Evolutionary conservation across 129 eudicot genomes (phyloP), one percentile per base, ranked within the genome.

Genomic region (Arctium minus): DNA sequence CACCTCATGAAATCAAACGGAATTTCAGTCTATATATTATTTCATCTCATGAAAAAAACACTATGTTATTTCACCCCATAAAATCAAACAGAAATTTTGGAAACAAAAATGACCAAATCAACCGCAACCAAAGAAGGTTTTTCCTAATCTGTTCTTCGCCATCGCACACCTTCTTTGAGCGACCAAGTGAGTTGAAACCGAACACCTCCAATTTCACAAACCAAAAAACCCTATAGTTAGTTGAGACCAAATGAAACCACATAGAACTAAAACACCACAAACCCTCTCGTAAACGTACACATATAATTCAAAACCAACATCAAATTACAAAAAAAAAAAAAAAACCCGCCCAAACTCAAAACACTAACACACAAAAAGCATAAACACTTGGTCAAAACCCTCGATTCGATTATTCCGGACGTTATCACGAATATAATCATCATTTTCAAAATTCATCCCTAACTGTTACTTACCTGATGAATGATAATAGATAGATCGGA

Each of bases 401-500:
- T 33, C 8, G 76, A 33, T 32, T 70, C 11, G 2, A 30, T 30
- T 53, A 8, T 10, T 3, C 9, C 12, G 12, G 48, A 42, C 31
- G 29, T 3, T 27, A 18, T 30, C 64, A 5, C 42, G 18, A 39
- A 37, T 5, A 77, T 1, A 31, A 30, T 33, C 65, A 0, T 9
- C 0, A 9, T 31, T 33, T 38, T 32, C 11, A 11, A 30, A 33
- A 78, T 22, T 22, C 27, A 22, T 22, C 27, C 27, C 27, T 22
- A 22, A 22, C 27, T 22, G 27, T 22, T 22, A 79, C 10, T 32
- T 44, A 95, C 99, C 94, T 93, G 97, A 44, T 81, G 92, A 68
- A 91, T 67, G 44, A 91, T 85, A 5, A 79, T 78, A 18, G 97
- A 92, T 39, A 95, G 87, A 62, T 95, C 91, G 84, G 97, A 91